These are phyloP conservation scores for Fusarium piperis DNA, from an alignment of 2,329 filamentous ascomycete species.

Conservation along the genomic window DNA sequence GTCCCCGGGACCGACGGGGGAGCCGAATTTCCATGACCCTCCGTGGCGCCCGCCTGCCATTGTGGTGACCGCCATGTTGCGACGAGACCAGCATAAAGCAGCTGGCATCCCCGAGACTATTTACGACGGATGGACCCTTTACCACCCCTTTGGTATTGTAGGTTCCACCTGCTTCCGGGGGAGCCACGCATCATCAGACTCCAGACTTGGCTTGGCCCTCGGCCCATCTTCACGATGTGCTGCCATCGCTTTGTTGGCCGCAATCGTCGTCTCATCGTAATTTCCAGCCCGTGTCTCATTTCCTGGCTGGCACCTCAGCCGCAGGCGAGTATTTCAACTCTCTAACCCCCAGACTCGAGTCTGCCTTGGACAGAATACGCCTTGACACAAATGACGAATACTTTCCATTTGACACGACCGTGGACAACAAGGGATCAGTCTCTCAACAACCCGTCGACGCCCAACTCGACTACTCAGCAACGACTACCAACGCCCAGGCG, in stretches of 20 bases:
- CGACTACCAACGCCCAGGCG: background rate
- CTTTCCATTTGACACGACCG: background rate
- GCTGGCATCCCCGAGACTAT: background rate
- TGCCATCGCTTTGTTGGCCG: conserved; percentile 11
- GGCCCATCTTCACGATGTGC: conserved; percentile 7
- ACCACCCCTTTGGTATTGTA: background rate
- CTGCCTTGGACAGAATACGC: background rate
- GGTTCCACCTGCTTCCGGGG: background rate
- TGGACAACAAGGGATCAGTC: background rate
- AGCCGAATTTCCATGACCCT: background rate
- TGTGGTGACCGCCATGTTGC: conserved; percentile 5
- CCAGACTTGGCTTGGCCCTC: conserved; percentile 1
- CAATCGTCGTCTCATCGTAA: conserved; percentile 25
- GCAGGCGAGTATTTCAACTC: background rate
- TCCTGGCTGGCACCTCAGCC: background rate
- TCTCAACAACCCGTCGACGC: background rate
- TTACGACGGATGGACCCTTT: background rate
- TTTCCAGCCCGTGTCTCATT: conserved; percentile 30
- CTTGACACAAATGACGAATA: background rate
- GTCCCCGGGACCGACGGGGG: conserved; percentile 1
- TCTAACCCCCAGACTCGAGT: background rate
- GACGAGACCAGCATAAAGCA: conserved; percentile 24
- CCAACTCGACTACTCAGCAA: background rate
- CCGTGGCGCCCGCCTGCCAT: background rate
- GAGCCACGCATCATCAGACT: background rate